A percentile compares a stretch with the other conserved stretches of the same genome.
Conservation (phyloP, 768 basidiomycete genomes). For the Russula sp. region DNA sequence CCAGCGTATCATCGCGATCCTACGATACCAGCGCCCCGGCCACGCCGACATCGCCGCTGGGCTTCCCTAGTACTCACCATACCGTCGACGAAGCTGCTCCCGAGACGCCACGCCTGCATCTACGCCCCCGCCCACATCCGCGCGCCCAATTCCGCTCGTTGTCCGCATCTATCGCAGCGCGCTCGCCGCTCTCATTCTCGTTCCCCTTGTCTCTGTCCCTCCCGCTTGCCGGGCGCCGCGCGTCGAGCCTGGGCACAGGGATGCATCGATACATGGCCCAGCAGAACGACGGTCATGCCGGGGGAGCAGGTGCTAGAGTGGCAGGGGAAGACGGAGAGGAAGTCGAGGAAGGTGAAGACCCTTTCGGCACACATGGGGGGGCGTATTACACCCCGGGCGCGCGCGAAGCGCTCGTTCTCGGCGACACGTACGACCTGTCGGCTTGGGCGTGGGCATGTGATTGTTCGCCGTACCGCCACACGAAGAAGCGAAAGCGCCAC, state of each 20-base stretch:
- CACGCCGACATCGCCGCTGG: background rate
- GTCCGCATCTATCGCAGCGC: slow-evolving; percentile 7
- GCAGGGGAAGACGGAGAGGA: too few relatives aligned
- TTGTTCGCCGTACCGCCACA: background rate
- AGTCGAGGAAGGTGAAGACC: background rate
- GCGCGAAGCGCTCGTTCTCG: background rate
- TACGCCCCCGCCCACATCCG: background rate
- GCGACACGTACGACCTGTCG: slow-evolving; percentile 12
- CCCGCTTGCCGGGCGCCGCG: slow-evolving; percentile 1
- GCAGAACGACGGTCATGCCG: background rate
- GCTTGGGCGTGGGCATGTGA: slow-evolving; percentile 16
- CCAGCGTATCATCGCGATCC: background rate
- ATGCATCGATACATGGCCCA: background rate
- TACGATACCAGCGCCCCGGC: background rate
- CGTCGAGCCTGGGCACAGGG: background rate
- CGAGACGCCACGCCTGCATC: background rate
- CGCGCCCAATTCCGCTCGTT: slow-evolving; percentile 8
- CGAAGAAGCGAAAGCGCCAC: background rate
- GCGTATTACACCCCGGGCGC: slow-evolving; percentile 8
- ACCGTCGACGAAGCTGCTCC: background rate
- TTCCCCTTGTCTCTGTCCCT: slow-evolving; percentile 7
- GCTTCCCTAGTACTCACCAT: background rate
- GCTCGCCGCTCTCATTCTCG: slow-evolving; percentile 11
- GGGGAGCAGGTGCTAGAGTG: background rate
- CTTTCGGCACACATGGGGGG: slow-evolving; percentile 6